Conservation (phyloP, 2,329 filamentous ascomycete species). For the Neoarthrinium moseri region DNA sequence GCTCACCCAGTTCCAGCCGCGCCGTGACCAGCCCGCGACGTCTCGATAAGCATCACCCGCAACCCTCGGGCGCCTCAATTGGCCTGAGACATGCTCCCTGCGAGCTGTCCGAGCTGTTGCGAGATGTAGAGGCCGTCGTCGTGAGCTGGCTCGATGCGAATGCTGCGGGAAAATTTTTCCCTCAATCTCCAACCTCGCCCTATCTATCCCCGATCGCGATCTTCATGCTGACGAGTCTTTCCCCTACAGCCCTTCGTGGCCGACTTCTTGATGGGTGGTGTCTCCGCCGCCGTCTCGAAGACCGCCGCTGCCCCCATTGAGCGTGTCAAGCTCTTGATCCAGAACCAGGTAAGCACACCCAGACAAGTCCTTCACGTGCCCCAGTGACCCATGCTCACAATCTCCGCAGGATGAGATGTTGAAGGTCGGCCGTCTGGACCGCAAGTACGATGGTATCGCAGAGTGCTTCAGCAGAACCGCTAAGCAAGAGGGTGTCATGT, state of each 20-base stretch:
- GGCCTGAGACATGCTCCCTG: background rate
- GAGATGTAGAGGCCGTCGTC: too few relatives aligned
- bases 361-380: conserved; percentile 5
- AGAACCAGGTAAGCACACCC: conserved; percentile 86
- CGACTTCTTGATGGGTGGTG: conserved; percentile 99
- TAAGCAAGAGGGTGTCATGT: conserved; percentile 87
- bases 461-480: conserved; percentile 96
- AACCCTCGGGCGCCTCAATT: conserved; percentile 1
- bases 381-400: background rate
- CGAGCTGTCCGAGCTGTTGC: too few relatives aligned
- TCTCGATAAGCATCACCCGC: background rate
- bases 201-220: too few relatives aligned
- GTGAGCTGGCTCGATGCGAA: background rate
- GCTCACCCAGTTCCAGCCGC: conserved; percentile 9
- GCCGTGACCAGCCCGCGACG: conserved; percentile 12
- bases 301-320: conserved; percentile 99
- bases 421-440: conserved; percentile 96
- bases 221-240: conserved; percentile 38
- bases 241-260: conserved; percentile 79
- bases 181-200: conserved; percentile 7
- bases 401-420: conserved; percentile 93
- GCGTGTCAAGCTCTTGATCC: conserved; percentile 99
- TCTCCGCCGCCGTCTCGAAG: conserved; percentile 99
- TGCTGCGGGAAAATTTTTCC: conserved; percentile 14
- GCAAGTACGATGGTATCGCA: conserved; percentile 88